Evolutionary conservation across 257 asterid genomes (phyloP).

Genomic region (Scutellaria baicalensis): DNA sequence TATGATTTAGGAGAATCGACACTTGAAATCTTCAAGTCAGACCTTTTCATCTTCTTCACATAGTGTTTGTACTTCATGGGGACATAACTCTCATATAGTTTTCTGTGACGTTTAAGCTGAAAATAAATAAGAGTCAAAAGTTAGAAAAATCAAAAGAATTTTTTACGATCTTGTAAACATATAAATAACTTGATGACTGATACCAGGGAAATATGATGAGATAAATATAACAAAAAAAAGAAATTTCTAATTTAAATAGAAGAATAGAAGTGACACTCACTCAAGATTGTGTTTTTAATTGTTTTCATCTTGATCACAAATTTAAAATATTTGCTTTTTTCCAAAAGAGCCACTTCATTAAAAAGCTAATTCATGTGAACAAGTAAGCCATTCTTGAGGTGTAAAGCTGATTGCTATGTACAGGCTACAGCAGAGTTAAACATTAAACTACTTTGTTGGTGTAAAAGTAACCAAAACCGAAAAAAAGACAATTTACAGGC

Average conservation of each 20-base stretch:
- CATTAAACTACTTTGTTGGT: background rate
- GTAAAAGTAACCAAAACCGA: background rate
- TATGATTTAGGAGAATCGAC: background rate
- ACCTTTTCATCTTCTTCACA: conserved; percentile 86
- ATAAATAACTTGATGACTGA: too few species aligned
- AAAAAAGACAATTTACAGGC: background rate
- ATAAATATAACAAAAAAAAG: too few species aligned
- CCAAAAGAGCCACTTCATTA: too few species aligned
- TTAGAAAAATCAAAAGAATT: background rate
- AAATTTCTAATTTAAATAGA: too few species aligned
- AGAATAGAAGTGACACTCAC: too few species aligned
- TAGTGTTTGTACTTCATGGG: conserved; percentile 84
- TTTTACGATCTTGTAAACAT: too few species aligned
- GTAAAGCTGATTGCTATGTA: background rate
- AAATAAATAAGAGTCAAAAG: conserved; percentile 14
- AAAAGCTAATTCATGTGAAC: background rate
- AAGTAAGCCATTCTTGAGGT: background rate
- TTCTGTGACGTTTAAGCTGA: conserved; percentile 74
- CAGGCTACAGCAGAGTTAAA: too few species aligned
- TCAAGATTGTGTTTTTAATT: too few species aligned
- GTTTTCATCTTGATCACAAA: too few species aligned
- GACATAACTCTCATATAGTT: conserved; percentile 79
- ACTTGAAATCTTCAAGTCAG: conserved; percentile 1
- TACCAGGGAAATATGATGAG: too few species aligned
- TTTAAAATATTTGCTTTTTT: too few species aligned